Conservation (phyloP, 371 early-diverging fungal genomes). For the Zopfochytrium polystomum region DNA sequence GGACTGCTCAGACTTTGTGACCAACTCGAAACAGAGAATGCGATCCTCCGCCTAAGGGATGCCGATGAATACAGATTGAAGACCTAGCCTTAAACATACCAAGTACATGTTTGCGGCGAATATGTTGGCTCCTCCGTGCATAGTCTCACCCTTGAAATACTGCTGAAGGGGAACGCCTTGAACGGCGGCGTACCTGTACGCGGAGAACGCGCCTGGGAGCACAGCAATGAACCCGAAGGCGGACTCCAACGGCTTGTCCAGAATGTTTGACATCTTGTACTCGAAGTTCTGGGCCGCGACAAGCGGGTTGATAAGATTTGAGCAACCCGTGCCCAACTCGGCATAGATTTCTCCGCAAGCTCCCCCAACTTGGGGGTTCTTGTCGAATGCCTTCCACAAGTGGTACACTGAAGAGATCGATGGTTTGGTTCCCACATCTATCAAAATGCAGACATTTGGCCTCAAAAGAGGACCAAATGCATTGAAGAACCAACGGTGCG, state of each 20-base stretch:
- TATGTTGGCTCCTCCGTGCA: slow-evolving; percentile 57
- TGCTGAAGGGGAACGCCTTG: slow-evolving; percentile 82
- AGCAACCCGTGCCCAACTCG: slow-evolving; percentile 49
- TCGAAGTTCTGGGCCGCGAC: slow-evolving; percentile 85
- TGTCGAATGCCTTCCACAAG: slow-evolving; percentile 88
- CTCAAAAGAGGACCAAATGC: slow-evolving; percentile 81
- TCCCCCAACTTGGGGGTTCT: slow-evolving; percentile 74
- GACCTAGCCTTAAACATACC: slow-evolving; percentile 34
- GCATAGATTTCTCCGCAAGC: too few relatives aligned
- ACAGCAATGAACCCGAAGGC: too few relatives aligned
- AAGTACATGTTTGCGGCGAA: slow-evolving; percentile 67
- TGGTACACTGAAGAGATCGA: slow-evolving; percentile 79
- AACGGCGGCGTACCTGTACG: slow-evolving; percentile 87
- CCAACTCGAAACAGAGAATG: slow-evolving; percentile 83
- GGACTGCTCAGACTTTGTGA: slow-evolving; percentile 69
- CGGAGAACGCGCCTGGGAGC: slow-evolving; percentile 94
- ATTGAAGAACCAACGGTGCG: slow-evolving; percentile 95
- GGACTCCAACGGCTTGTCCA: slow-evolving; percentile 95
- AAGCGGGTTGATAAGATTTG: slow-evolving; percentile 50
- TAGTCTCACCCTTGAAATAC: slow-evolving; percentile 84
- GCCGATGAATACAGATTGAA: too few relatives aligned
- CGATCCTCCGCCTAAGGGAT: slow-evolving; percentile 78
- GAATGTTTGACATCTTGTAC: slow-evolving; percentile 81
- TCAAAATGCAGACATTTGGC: slow-evolving; percentile 83
- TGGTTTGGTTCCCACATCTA: slow-evolving; percentile 93